These are phyloP conservation scores for Fagus sylvatica DNA, from an alignment of 306 rosid species.

Conservation along the genomic window DNA sequence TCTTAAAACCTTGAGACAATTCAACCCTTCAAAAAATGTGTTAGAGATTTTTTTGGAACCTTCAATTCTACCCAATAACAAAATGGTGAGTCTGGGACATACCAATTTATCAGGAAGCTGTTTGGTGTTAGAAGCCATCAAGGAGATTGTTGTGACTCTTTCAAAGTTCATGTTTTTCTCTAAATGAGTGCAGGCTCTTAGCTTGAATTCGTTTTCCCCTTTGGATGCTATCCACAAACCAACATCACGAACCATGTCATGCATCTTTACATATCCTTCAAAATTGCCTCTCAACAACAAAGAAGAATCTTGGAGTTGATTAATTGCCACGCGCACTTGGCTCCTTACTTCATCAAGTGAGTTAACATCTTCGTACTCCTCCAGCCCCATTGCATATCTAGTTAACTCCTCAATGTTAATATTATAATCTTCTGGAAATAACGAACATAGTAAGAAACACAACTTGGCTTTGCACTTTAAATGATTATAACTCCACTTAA, in stretches of 20 bases:
- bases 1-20: background rate
- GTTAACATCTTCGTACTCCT: background rate
- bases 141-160: background rate
- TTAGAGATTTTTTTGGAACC: background rate
- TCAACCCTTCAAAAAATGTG: background rate
- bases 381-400: background rate
- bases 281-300: background rate
- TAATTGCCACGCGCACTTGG: background rate
- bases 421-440: constrained; percentile 26
- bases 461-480: background rate
- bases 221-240: background rate
- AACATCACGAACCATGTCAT: constrained; percentile 26
- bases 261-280: constrained; percentile 5
- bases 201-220: background rate
- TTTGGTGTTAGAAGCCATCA: background rate
- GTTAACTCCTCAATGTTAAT: background rate
- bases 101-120: background rate
- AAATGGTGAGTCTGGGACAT: constrained; percentile 16
- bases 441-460: constrained; percentile 18
- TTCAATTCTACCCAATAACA: background rate
- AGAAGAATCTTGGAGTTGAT: background rate
- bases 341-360: background rate
- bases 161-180: background rate
- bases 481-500: constrained; percentile 18
- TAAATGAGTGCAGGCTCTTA: background rate